phyloP scores from a whole-genome alignment of 139 green algal species.

The Chlorella sp. region DNA sequence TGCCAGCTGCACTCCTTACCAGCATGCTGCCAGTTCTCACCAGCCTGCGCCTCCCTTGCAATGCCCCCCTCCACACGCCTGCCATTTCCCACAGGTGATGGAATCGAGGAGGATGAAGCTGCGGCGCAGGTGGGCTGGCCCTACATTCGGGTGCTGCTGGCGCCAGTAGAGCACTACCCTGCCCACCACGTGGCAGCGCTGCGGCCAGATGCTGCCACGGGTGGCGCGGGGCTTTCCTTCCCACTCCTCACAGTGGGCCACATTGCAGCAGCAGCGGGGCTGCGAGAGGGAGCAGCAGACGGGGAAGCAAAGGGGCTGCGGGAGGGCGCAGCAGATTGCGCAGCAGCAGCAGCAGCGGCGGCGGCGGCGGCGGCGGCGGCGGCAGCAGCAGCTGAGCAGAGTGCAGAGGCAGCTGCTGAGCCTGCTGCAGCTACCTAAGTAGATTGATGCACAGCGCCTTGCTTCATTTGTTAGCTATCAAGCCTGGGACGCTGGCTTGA shows the following conservation, averaged over 20 bases:
- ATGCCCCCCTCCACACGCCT: neutral
- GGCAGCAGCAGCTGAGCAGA: too few relatives aligned
- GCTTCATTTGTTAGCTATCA: too few relatives aligned
- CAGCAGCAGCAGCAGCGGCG: neutral
- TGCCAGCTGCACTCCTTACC: too few relatives aligned
- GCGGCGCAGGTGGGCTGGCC: slow-evolving; percentile 17
- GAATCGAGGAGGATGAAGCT: slow-evolving; percentile 33
- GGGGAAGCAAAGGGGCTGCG: neutral
- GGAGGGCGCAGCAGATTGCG: neutral
- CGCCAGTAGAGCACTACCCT: slow-evolving; percentile 13
- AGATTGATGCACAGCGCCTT: too few relatives aligned
- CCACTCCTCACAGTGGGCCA: slow-evolving; percentile 12
- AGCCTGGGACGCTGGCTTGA: too few relatives aligned
- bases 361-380: neutral
- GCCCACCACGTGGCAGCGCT: neutral
- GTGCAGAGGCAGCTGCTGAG: too few relatives aligned
- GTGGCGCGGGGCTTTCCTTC: slow-evolving; percentile 14
- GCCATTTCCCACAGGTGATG: slow-evolving; percentile 23
- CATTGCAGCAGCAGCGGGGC: slow-evolving; percentile 1
- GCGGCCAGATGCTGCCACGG: slow-evolving; percentile 19
- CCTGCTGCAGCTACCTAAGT: too few relatives aligned
- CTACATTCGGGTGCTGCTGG: slow-evolving; percentile 27
- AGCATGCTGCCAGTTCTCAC: too few relatives aligned
- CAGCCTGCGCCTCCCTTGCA: too few relatives aligned
- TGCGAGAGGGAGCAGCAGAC: neutral